phyloP scores from a whole-genome alignment of 164 flowering plant genomes.

The Buxus sempervirens region DNA sequence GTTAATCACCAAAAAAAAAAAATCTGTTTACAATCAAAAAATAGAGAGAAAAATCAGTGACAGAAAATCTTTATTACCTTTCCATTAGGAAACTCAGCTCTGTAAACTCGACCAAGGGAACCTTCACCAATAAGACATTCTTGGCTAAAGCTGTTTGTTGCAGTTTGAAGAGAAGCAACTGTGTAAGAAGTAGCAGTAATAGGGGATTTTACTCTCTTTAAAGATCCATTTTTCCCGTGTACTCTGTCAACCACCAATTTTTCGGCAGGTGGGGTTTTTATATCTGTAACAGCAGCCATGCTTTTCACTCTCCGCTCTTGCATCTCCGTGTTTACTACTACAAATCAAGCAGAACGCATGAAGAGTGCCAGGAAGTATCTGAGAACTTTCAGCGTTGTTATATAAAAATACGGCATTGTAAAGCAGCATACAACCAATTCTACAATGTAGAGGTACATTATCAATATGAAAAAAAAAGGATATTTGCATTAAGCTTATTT shows the following conservation, averaged over 20 bases:
- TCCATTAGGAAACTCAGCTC: conserved; percentile 82
- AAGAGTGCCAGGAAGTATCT: background rate
- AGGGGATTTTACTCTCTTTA: conserved; percentile 61
- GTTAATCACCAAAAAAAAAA: no score
- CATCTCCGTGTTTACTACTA: conserved; percentile 38
- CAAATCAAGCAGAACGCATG: conserved; percentile 3
- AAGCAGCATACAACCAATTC: no score
- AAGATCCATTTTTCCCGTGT: conserved; percentile 55
- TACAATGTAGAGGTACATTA: no score
- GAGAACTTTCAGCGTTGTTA: background rate
- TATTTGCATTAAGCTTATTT: no score
- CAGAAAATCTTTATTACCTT: conserved; percentile 47
- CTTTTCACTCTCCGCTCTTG: conserved; percentile 61
- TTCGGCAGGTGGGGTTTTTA: conserved; percentile 75
- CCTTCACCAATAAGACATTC: conserved; percentile 93
- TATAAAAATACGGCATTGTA: background rate
- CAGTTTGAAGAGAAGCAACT: conserved; percentile 79
- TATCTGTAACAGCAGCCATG: conserved; percentile 43
- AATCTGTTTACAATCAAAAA: no score
- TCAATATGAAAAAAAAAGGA: no score
- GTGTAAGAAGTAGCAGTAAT: conserved; percentile 82
- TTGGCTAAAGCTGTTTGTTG: conserved; percentile 85
- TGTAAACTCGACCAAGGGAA: conserved; percentile 96
- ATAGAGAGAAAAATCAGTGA: background rate
- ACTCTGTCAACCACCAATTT: conserved; percentile 46